Evolutionary conservation across 768 basidiomycete species (phyloP), one percentile per base, ranked within the genome.

Genomic region (Kwoniella dejecticola): DNA sequence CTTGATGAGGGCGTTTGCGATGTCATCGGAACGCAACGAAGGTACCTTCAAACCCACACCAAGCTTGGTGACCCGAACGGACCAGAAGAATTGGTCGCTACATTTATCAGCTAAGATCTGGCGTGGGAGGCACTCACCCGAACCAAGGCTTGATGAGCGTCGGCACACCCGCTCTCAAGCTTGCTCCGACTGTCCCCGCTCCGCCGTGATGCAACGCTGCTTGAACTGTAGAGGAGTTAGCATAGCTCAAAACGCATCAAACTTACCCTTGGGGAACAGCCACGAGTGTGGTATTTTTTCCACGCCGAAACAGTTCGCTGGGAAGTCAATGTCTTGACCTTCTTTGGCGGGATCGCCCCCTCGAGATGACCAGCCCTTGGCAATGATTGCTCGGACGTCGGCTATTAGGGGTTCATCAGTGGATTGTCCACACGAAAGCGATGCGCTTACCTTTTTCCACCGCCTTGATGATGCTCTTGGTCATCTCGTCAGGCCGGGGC

Each of bases 131-230:
- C 19, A 65, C 79, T 63, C 53, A 80, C 72, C 86, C 87, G 68
- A 88, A 88, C 84, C 85, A 88, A 1, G 87, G 86, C 65, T 85
- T 85, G 70, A 88, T 87, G 60, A 87, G 65, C 0, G 87, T 88
- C 1, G 87, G 87, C 30, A 87, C 81, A 1, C 86, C 86, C 36
- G 85, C 84, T 72, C 83, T 68, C 24, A 88, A 77, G 71, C 84
- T 85, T 1, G 87, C 87, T 0, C 86, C 87, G 0, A 87, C 88
- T 0, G 87, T 88, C 12, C 87, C 87, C 4, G 87, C 87, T 7
- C 87, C 87, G 21, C 87, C 87, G 63, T 88, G 86, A 76, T 87
- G 87, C 42, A 87, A 59, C 8, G 82, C 86, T 1, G 86, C 87
- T 67, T 86, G 84, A 11, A 88, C 80, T 66, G 81, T 0, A 84